These are phyloP conservation scores for Stylosanthes scabra DNA, from an alignment of 331 rosid genomes.

Conservation along the genomic window DNA sequence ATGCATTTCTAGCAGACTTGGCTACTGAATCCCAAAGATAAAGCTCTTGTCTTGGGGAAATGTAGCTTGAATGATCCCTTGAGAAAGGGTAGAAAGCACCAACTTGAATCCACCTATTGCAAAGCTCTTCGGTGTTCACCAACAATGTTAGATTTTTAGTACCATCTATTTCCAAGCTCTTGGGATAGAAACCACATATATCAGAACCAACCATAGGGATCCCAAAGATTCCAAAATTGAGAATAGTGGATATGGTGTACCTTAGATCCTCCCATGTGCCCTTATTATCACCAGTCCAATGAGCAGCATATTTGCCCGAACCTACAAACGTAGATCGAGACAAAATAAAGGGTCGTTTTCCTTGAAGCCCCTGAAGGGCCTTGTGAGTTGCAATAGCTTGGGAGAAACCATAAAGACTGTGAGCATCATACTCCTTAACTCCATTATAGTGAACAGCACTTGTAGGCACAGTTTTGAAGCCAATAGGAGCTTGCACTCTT, in stretches of 20 bases:
- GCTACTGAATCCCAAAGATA: conserved; percentile 94
- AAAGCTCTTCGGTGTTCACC: conserved; percentile 75
- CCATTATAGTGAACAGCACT: conserved; percentile 90
- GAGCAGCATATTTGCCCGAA: conserved; percentile 86
- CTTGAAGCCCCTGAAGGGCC: conserved; percentile 79
- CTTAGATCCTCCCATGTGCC: conserved; percentile 87
- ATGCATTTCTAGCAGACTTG: conserved; percentile 82
- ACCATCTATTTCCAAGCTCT: too few species aligned
- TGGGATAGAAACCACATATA: conserved; percentile 91
- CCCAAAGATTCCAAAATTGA: conserved; percentile 94
- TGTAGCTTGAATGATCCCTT: conserved; percentile 82
- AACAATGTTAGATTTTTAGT: too few species aligned
- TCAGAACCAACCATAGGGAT: conserved; percentile 98
- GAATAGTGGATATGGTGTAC: conserved; percentile 82
- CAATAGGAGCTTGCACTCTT: conserved; percentile 68
- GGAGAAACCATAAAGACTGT: conserved; percentile 91
- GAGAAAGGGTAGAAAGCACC: conserved; percentile 98
- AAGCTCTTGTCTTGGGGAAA: conserved; percentile 93
- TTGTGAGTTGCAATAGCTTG: conserved; percentile 86
- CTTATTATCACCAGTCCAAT: conserved; percentile 93
- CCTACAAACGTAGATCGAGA: conserved; percentile 89
- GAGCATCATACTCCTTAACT: conserved; percentile 84
- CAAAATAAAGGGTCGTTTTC: conserved; percentile 83
- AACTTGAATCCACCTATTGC: conserved; percentile 95
- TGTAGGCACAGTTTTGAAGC: conserved; percentile 89